phyloP scores from a whole-genome alignment of 371 early-diverging fungal species.

The Apophysomyces elegans region DNA sequence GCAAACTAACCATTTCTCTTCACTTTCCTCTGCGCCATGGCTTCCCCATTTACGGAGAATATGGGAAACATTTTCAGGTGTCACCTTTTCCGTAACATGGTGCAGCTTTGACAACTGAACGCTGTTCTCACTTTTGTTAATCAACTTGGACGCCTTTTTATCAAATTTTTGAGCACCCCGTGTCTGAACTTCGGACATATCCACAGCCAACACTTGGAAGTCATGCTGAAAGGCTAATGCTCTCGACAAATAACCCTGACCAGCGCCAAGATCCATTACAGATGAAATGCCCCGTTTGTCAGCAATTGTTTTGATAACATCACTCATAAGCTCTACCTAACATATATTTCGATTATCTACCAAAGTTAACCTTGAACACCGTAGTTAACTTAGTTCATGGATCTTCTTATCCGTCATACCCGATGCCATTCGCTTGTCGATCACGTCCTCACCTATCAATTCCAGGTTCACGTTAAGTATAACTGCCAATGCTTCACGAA shows the following conservation, averaged over 20 bases:
- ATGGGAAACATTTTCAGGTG: constrained; percentile 53
- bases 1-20: constrained; percentile 69
- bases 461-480: neutral
- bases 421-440: constrained; percentile 38
- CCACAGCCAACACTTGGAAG: constrained; percentile 81
- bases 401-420: constrained; percentile 83
- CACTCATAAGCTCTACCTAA: constrained; percentile 65
- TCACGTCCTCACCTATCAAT: neutral
- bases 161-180: constrained; percentile 78
- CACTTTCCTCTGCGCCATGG: constrained; percentile 11
- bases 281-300: constrained; percentile 38
- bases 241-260: constrained; percentile 80
- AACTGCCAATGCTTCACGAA: neutral
- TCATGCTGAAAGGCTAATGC: constrained; percentile 72
- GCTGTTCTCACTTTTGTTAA: constrained; percentile 10
- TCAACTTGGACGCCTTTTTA: constrained; percentile 46
- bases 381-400: constrained; percentile 47
- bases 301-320: constrained; percentile 59
- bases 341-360: neutral
- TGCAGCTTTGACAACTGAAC: constrained; percentile 43
- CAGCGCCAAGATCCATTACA: constrained; percentile 75
- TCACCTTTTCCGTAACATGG: constrained; percentile 62
- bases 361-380: too few species aligned
- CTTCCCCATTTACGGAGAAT: constrained; percentile 45
- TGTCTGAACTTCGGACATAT: constrained; percentile 78